A percentile compares a stretch with the other conserved stretches of the same genome.
These are phyloP conservation scores for Pascua sp. DNA, from an alignment of 1,284 basidiomycete species.

Conservation along the genomic window DNA sequence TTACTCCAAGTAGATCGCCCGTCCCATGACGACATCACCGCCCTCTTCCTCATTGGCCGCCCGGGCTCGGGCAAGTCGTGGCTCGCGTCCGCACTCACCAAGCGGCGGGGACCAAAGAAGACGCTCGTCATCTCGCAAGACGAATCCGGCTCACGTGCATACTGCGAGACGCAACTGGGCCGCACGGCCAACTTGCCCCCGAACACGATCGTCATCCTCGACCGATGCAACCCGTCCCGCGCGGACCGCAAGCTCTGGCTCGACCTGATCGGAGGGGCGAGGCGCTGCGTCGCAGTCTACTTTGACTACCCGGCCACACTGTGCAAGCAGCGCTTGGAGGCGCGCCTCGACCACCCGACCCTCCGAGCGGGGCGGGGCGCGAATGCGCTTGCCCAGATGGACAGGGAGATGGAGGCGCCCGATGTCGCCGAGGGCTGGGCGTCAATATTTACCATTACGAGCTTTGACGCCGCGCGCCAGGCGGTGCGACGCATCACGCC, in stretches of 20 bases:
- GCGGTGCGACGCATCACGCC: constrained; percentile 55
- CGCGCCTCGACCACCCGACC: constrained; percentile 58
- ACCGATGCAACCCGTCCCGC: constrained; percentile 57
- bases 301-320: constrained; percentile 58
- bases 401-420: constrained; percentile 52
- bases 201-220: constrained; percentile 54
- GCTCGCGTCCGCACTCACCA: constrained; percentile 54
- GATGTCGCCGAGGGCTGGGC: constrained; percentile 57
- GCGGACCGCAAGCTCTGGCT: constrained; percentile 57
- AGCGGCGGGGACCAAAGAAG: constrained; percentile 48
- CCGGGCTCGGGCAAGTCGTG: constrained; percentile 63
- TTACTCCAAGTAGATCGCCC: constrained; percentile 53
- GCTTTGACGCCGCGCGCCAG: constrained; percentile 46
- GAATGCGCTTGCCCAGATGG: constrained; percentile 59
- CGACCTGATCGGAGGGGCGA: constrained; percentile 47
- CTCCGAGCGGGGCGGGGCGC: constrained; percentile 59
- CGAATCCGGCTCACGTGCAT: constrained; percentile 55
- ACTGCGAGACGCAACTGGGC: constrained; percentile 49
- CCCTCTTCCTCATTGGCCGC: constrained; percentile 57
- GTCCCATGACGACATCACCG: not conserved
- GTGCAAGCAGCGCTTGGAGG: constrained; percentile 58
- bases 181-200: not conserved
- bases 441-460: constrained; percentile 48
- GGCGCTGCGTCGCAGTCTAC: constrained; percentile 54
- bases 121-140: constrained; percentile 59